Evolutionary conservation across 1,284 basidiomycete species (phyloP), one percentile per base, ranked within the genome.

Genomic region (Pseudozyma hubeiensis): DNA sequence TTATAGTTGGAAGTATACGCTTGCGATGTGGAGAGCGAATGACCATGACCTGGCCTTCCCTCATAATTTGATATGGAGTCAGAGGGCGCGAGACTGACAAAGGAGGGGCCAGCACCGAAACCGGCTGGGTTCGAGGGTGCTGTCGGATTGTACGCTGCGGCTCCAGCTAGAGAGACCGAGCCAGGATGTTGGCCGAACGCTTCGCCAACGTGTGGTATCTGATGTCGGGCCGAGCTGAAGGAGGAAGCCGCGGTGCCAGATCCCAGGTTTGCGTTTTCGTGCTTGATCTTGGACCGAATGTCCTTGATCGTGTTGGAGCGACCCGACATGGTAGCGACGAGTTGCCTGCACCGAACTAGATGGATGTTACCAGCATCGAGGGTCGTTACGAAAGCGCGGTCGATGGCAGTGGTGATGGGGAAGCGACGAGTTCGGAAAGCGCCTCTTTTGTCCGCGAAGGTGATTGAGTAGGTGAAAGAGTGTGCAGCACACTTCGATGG

Each of bases 281-380:
- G 82, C 50, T 80, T 79, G 71, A 84, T 84, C 57, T 72, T 69
- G 65, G 81, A 78, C 13, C 82, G 77, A 44, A 80, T 52, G 56
- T 82, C 77, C 66, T 75, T 79, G 53, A 72, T 63, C 24, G 74
- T 60, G 6, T 60, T 63, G 9, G 64, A 59, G 34, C 73, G 67
- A 33, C 59, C 53, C 5, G 68, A 65, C 71, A 74, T 74, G 60
- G 29, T 59, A 45, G 31, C 24, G 41, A 33, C 10, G 7, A 14
- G 31, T 46, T 41, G 46, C 53, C 5, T 7, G 9, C 31, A 30
- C 51, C 39, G 5, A 30, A 14, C 10, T 40, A 41, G 16, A 9
- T n/a, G 40, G n/a, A 41, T 10, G 40, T 14, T 41, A 16, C 40
- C 16, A 13, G 16, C 40, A 41, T 41, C 24, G 24, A 41, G 40